Percentiles rank a stretch among this genome's conserved stretches.
Evolutionary conservation across 1,139 yeast species (phyloP).

Genomic region (Blastobotrys persicus): DNA sequence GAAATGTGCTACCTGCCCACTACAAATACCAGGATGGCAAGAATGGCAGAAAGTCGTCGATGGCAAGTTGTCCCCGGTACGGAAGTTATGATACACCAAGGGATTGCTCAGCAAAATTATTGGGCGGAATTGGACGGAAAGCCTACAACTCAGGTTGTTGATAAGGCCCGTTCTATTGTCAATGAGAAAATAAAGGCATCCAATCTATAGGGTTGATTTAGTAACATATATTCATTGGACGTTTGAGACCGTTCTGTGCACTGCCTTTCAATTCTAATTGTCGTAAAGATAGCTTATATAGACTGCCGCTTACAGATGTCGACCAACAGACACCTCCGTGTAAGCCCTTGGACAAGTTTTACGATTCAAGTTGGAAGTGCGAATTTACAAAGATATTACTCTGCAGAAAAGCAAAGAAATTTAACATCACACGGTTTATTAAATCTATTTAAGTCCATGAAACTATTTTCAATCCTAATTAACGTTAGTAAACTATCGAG

Average conservation of each 20-base stretch:
- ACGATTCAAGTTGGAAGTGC: no score
- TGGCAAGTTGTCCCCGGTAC: background rate
- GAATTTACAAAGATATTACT: no score
- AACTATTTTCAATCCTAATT: background rate
- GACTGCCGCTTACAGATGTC: no score
- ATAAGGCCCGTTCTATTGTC: background rate
- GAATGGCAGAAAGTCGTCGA: background rate
- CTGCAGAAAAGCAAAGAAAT: no score
- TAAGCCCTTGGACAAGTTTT: no score
- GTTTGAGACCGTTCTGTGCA: no score
- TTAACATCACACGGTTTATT: no score
- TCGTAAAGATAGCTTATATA: no score
- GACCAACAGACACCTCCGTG: no score
- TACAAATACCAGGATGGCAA: background rate
- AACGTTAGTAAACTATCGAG: constrained; percentile 4
- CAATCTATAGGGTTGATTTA: background rate
- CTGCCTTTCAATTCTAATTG: no score
- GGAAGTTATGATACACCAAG: constrained; percentile 5
- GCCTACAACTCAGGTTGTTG: background rate
- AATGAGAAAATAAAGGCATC: background rate
- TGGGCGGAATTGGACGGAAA: constrained; percentile 1
- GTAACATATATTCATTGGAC: no score
- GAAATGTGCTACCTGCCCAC: constrained; percentile 6
- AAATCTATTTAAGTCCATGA: no score
- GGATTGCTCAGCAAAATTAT: constrained; percentile 5